Percentiles rank a stretch among this genome's conserved stretches.
phyloP scores from a whole-genome alignment of 345 rosid species.

The Raphanus sativus region DNA sequence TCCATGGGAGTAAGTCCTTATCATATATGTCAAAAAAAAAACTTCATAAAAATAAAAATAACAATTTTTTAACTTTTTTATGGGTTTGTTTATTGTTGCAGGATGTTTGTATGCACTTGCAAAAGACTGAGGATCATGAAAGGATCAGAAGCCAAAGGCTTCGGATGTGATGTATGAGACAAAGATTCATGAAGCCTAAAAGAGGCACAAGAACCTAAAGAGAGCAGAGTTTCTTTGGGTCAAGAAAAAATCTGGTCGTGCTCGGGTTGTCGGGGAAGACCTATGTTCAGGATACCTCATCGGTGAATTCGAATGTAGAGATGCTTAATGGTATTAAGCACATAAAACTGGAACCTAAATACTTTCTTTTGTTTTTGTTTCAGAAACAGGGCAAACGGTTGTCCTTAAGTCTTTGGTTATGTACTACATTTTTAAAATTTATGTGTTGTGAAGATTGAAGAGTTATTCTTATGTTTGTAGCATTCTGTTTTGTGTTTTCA shows the following conservation, averaged over 20 bases:
- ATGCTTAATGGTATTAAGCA: slow-evolving; percentile 32
- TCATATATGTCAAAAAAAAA: background rate
- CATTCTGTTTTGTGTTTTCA: background rate
- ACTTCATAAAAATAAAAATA: background rate
- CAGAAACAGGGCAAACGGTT: slow-evolving; percentile 28
- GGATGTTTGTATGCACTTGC: slow-evolving; percentile 56
- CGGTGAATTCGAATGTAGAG: slow-evolving; percentile 2
- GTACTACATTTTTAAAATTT: background rate
- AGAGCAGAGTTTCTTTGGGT: slow-evolving; percentile 19
- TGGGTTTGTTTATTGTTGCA: slow-evolving; percentile 20
- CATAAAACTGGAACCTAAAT: background rate
- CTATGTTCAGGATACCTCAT: slow-evolving; percentile 18
- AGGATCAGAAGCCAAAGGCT: slow-evolving; percentile 58
- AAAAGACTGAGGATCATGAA: slow-evolving; percentile 60
- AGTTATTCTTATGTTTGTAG: background rate
- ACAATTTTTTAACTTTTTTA: slow-evolving; percentile 3
- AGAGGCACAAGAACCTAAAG: slow-evolving; percentile 9
- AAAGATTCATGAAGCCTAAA: background rate
- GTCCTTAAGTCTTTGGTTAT: slow-evolving; percentile 13
- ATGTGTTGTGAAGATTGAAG: background rate
- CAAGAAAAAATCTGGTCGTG: background rate
- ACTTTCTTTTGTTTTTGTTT: background rate
- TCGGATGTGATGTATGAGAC: slow-evolving; percentile 44
- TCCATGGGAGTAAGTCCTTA: slow-evolving; percentile 58
- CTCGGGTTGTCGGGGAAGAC: slow-evolving; percentile 15